Percentiles rank a stretch among this genome's conserved stretches.
phyloP scores from a whole-genome alignment of 2,329 filamentous ascomycete genomes.

The Pseudonectria foliicola region DNA sequence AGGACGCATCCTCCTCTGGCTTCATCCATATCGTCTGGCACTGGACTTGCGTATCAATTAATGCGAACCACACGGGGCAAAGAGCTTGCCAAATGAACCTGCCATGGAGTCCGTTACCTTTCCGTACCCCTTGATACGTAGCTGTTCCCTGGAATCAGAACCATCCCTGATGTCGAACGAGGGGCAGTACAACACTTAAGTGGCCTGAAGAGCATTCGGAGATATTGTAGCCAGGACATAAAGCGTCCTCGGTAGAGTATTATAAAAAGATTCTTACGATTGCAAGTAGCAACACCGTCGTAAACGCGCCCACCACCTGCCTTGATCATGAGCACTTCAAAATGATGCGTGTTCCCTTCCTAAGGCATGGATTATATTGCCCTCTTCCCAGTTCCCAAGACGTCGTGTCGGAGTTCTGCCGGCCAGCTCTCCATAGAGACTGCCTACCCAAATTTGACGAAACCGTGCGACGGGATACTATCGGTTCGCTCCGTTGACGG shows the following conservation, averaged over 20 bases:
- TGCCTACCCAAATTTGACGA: constrained; percentile 22
- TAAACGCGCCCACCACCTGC: constrained; percentile 5
- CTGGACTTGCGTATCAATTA: no score
- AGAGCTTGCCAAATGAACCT: no score
- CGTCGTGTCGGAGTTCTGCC: constrained; percentile 9
- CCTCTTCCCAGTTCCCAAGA: constrained; percentile 4
- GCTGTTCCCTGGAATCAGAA: no score
- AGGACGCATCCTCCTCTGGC: no score
- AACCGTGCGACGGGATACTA: constrained; percentile 21
- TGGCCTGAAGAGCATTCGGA: no score
- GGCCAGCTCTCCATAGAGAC: constrained; percentile 14
- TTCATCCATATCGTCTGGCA: no score
- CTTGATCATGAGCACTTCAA: constrained; percentile 5
- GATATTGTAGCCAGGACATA: constrained; percentile 20
- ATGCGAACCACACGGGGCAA: no score
- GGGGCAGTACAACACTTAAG: no score
- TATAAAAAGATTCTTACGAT: constrained; percentile 21
- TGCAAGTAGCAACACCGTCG: constrained; percentile 8
- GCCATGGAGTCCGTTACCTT: no score
- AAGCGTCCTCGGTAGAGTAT: constrained; percentile 18
- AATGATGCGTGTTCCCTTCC: constrained; percentile 3
- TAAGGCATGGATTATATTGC: constrained; percentile 2
- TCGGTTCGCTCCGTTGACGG: constrained; percentile 19
- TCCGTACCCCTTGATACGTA: no score
- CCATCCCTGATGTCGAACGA: no score